These are phyloP conservation scores for Xerocomus amazonicus DNA, from an alignment of 1,284 basidiomycete genomes.

Conservation along the genomic window DNA sequence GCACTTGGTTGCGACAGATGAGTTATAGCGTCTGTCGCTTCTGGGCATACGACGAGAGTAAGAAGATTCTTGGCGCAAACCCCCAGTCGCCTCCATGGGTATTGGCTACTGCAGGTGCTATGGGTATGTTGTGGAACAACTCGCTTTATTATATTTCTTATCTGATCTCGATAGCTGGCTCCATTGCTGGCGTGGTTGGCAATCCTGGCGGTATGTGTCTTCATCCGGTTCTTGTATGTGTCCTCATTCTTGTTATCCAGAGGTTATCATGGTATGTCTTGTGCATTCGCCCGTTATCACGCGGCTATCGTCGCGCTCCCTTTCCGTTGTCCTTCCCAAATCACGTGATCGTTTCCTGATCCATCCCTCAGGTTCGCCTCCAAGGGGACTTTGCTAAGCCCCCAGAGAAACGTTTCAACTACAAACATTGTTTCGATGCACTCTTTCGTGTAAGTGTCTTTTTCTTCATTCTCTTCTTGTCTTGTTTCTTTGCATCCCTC, in stretches of 20 bases:
- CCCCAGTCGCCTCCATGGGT: slow-evolving; percentile 56
- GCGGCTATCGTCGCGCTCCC: slow-evolving; percentile 17
- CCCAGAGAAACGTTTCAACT: slow-evolving; percentile 79
- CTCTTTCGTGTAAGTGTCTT: slow-evolving; percentile 60
- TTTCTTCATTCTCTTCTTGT: background rate
- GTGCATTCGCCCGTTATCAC: slow-evolving; percentile 11
- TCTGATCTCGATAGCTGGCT: slow-evolving; percentile 68
- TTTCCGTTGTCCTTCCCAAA: background rate
- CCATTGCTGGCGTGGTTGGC: slow-evolving; percentile 79
- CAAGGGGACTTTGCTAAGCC: slow-evolving; percentile 88
- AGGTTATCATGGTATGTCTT: slow-evolving; percentile 71
- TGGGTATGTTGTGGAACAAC: slow-evolving; percentile 52
- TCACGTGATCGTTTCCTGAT: slow-evolving; percentile 21
- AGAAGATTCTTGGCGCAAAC: slow-evolving; percentile 68
- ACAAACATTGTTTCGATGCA: slow-evolving; percentile 84
- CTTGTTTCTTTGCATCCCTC: slow-evolving; percentile 1
- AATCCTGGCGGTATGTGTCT: slow-evolving; percentile 73
- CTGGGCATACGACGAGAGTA: slow-evolving; percentile 91
- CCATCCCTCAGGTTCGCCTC: slow-evolving; percentile 45
- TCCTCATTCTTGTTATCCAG: slow-evolving; percentile 34
- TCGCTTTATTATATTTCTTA: background rate
- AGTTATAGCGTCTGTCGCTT: slow-evolving; percentile 90
- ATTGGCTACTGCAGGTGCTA: slow-evolving; percentile 74
- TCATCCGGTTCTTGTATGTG: background rate
- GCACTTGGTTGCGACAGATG: slow-evolving; percentile 91